Conservation (phyloP, 805 yeast genomes). For the Candida boleticola region DNA sequence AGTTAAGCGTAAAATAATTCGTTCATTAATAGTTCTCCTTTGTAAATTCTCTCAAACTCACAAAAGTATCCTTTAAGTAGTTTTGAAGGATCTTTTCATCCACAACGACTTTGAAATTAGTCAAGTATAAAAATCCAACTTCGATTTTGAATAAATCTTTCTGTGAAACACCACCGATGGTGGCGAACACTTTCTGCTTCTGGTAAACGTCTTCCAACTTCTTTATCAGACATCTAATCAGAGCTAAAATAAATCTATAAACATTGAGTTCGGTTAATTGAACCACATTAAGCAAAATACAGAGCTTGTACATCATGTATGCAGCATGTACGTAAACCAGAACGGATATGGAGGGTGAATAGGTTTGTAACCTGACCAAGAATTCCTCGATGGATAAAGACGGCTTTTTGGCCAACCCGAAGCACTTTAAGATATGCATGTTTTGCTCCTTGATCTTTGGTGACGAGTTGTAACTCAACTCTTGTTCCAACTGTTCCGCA, state of each 20-base stretch:
- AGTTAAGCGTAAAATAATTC: no score
- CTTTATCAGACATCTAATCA: slow-evolving; percentile 42
- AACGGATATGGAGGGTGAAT: slow-evolving; percentile 39
- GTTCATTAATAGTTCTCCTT: neutral
- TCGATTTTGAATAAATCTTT: slow-evolving; percentile 38
- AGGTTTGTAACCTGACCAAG: slow-evolving; percentile 35
- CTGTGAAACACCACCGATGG: slow-evolving; percentile 40
- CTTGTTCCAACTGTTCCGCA: slow-evolving; percentile 16
- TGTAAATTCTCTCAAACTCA: slow-evolving; percentile 27
- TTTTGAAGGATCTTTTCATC: slow-evolving; percentile 33
- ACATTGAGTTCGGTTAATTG: slow-evolving; percentile 32
- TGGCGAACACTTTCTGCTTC: slow-evolving; percentile 38
- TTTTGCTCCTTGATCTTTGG: slow-evolving; percentile 19
- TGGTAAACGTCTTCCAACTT: slow-evolving; percentile 41
- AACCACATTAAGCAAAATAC: slow-evolving; percentile 30
- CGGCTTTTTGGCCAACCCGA: slow-evolving; percentile 35
- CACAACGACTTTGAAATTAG: slow-evolving; percentile 37
- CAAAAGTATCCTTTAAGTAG: slow-evolving; percentile 28
- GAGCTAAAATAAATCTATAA: slow-evolving; percentile 38
- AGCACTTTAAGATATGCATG: slow-evolving; percentile 27
- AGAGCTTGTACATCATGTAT: slow-evolving; percentile 33
- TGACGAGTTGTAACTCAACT: slow-evolving; percentile 17
- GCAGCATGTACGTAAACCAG: slow-evolving; percentile 40
- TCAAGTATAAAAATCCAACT: slow-evolving; percentile 38
- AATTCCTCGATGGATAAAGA: slow-evolving; percentile 33